These are phyloP conservation scores for Cunninghamia lanceolata DNA, from an alignment of 75 land plant species.

Conservation along the genomic window DNA sequence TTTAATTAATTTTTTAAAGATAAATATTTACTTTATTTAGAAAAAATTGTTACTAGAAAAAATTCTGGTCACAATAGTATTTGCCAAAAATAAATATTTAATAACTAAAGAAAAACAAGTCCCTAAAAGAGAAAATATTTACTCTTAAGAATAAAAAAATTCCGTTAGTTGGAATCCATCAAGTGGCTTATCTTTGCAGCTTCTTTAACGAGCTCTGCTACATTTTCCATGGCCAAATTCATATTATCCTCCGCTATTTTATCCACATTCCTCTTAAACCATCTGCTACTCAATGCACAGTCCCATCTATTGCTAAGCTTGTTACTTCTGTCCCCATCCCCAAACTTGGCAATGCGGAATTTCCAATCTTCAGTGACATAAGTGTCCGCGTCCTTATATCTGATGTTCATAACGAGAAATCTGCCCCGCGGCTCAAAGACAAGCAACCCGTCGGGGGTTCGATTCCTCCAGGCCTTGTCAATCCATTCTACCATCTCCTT, in stretches of 20 bases:
- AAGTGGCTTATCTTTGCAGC: not conserved
- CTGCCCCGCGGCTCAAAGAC: not conserved
- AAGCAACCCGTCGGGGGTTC: not conserved
- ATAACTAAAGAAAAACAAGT: too few species aligned
- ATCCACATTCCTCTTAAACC: not conserved
- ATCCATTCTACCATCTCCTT: not conserved
- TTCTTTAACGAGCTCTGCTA: not conserved
- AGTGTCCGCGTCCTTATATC: not conserved
- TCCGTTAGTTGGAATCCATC: not conserved
- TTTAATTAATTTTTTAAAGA: too few species aligned
- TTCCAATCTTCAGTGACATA: not conserved
- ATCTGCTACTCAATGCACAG: not conserved
- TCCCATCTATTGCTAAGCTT: not conserved
- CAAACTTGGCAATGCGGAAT: not conserved
- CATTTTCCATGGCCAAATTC: not conserved
- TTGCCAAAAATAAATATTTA: too few species aligned
- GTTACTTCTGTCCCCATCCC: not conserved
- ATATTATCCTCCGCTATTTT: not conserved
- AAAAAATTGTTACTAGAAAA: too few species aligned
- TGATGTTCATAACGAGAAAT: not conserved
- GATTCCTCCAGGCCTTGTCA: not conserved
- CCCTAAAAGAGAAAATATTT: too few species aligned
- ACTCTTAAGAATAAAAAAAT: too few species aligned
- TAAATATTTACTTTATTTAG: too few species aligned
- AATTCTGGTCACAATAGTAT: too few species aligned